Evolutionary conservation across 768 basidiomycete genomes (phyloP), one percentile per base, ranked within the genome.

Genomic region (Gloeophyllum trabeum): DNA sequence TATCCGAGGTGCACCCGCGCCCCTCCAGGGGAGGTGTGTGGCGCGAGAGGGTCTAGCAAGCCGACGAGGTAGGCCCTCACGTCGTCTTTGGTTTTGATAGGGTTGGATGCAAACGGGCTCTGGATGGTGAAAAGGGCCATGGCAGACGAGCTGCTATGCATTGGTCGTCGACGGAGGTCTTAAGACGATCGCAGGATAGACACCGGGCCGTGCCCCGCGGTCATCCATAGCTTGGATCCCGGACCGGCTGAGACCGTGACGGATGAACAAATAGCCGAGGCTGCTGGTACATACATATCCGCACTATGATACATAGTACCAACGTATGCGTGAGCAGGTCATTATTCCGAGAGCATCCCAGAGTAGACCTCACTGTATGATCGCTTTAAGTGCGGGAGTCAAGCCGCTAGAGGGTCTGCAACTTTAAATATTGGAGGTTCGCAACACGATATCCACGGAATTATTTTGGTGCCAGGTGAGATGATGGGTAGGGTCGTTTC

Each of bases 11-110:
- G 77, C 46, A 86, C 70, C 30, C 80, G 70, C 10, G 83, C 75
- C 12, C 84, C 82, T 41, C 81, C 80, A 1, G 77, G 73, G 10
- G 81, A 84, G 0, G 83, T 88, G 51, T 82, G 79, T 1, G 70
- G 54, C 0, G 68, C 78, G 16, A 86, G 67, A 1, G 81, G 76
- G 52, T 83, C 75, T 23, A 88, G 73, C 16, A 85, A 64, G 45
- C 61, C 67, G 37, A 61, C 60, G 23, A 81, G 67, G 46, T 78
- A 84, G 24, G 53, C 49, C 2, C 67, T 60, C 6, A 85, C 68
- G 49, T 86, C 80, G 2, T 64, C 64, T 46, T 71, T 73, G 4
- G 80, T 81, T 51, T 67, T 50, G 45, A 83, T 63, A 3, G 77
- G 76, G 58, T 84, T 88, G 23, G 66, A 61, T 5, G 64, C 59